Evolutionary conservation across 192 early-diverging fungal genomes (phyloP), one percentile per base, ranked within the genome.

Genomic region (Chytriomyces confervae): DNA sequence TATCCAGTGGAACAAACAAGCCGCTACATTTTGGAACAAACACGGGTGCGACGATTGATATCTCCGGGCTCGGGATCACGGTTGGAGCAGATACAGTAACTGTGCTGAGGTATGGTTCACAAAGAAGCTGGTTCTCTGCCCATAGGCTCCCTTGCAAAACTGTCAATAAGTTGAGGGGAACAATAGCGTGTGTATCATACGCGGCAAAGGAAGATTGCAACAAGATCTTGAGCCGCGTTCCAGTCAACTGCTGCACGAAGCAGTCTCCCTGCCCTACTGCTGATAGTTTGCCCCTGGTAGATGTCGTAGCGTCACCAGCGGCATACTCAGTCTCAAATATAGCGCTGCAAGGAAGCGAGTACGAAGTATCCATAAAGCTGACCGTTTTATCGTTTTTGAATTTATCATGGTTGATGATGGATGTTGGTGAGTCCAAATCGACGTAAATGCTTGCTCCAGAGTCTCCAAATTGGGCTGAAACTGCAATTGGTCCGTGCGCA

Each of bases 381-480:
- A 79, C 43, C 27, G 23, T 53, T 10, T 66, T 64, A 23, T 70
- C 24, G 13, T 11, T 66, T 24, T 16, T 50, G 43, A 36, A 79
- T 24, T 61, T 20, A 27, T 63, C 49, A 9, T 46, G 53, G 46
- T 72, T 50, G 50, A 79, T 79, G 16, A 79, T 44, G 13, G 57
- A 13, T 10, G 77, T 70, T 5, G 69, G 77, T 6, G 49, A 5
- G 62, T 72, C 69, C 16, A 79, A 18, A 27, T 61, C 69, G 27
- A 79, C 77, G 62, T 64, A 72, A 29, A 79, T 79, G 47, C 69
- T 65, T 16, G 65, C 77, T 2, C 77, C 77, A 6, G 62, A 65
- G 16, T 71, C 51, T 1, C 53, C 23, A 50, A 79, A 79, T 46
- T 72, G 57, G 8, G 77, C 77, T 13, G 50, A 20, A 23, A 72